Conservation (phyloP, 176 grass and related monocot genomes). For the Thalia dealbata region DNA sequence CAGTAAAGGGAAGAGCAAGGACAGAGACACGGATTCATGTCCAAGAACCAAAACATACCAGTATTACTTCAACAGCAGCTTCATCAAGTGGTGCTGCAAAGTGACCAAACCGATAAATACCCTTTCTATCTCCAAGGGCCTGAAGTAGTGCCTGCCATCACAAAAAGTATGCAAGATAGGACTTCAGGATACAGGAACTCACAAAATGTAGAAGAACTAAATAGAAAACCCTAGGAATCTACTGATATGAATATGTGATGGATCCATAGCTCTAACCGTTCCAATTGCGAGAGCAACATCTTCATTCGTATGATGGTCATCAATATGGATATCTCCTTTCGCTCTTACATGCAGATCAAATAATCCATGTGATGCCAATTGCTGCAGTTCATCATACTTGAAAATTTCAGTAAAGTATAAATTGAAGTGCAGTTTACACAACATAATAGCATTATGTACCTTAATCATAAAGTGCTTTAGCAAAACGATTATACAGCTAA, state of each 20-base stretch:
- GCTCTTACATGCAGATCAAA: constrained; percentile 84
- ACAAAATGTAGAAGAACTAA: neutral
- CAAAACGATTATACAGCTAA: neutral
- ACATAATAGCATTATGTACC: neutral
- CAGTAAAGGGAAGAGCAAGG: too few relatives aligned
- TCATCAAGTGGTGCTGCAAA: constrained; percentile 91
- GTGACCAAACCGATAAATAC: constrained; percentile 83
- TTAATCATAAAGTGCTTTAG: neutral
- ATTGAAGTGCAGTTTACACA: neutral
- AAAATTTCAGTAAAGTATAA: constrained; percentile 12
- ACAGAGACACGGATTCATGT: neutral
- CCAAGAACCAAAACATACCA: constrained; percentile 31
- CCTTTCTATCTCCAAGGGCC: constrained; percentile 86
- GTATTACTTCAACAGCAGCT: constrained; percentile 78
- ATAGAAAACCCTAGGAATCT: neutral
- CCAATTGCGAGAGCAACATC: constrained; percentile 95
- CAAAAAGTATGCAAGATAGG: neutral
- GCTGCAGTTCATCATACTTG: constrained; percentile 35
- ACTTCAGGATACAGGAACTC: neutral
- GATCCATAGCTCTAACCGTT: constrained; percentile 29
- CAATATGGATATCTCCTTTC: constrained; percentile 84
- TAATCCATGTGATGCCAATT: constrained; percentile 88
- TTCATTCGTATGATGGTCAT: constrained; percentile 98
- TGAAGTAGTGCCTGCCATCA: constrained; percentile 69
- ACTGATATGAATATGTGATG: neutral